Base-by-base conservation (phyloP, 768 basidiomycete species). In the Gloeostereum incarnatum region DNA sequence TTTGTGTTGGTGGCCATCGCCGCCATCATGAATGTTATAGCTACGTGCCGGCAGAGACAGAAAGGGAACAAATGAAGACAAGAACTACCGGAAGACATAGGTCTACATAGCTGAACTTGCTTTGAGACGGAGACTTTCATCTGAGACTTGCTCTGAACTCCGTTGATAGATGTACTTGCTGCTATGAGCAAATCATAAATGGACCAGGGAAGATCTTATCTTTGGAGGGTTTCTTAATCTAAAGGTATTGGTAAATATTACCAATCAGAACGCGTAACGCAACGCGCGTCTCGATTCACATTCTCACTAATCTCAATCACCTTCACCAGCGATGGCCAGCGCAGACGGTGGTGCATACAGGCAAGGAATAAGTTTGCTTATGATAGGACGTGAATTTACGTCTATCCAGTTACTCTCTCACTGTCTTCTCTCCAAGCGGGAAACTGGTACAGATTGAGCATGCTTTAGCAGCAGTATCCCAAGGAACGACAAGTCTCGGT, bases 401-500 rank as follows among this genome's bases (percentile, higher is more conserved):
- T 19, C 24, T 32, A 32, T 37, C 32, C 56, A 97, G 93, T 56
- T 99, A 96, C 71, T 99, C 96, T 48, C 78, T 99, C 45, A 99
- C 96, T 10, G 94, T 96, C 52, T 99, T 99, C 78, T 96, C 92
- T 26, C 96, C 96, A 38, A 96, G 92, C 51, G 94, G 94, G 48
- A 96, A 92, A 73, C 78, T 99, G 36, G 94, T 99, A 43, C 96
- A 99, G 69, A 99, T 99, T 57, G 96, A 99, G 68, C 96, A 99
- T 65, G 96, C 96, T 32, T 70, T 99, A 44, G 96, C 96, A 40
- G 93, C 93, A 22, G 94, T 98, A 42, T 77, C 87, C 17, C 84
- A 87, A 50, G 94, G 94, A 42, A 93, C 92, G 31, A 98, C 96
- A 30, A 92, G 89, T 62, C 77, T 99, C 31, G 96, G 96, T 39